A percentile compares a stretch with the other conserved stretches of the same genome.
Conservation (phyloP, 1,284 basidiomycete species). For the Chondrostereum purpureum region DNA sequence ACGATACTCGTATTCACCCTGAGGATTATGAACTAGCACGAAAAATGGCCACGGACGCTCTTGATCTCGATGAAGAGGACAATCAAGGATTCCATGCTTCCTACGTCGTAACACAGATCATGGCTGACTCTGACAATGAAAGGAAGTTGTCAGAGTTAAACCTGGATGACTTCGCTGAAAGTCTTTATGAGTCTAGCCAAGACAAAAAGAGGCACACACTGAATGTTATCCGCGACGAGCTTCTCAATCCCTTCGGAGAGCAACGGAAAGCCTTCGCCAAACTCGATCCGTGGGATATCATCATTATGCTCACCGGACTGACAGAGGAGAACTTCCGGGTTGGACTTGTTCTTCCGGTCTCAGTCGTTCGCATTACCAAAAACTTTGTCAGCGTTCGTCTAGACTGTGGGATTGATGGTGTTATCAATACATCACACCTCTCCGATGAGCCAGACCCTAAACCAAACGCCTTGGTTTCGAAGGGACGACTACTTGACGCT, state of each 20-base stretch:
- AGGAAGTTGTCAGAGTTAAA: slow-evolving; percentile 88
- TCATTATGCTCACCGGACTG: slow-evolving; percentile 96
- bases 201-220: slow-evolving; percentile 86
- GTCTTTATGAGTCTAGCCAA: slow-evolving; percentile 77
- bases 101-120: slow-evolving; percentile 77
- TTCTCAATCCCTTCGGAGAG: slow-evolving; percentile 85
- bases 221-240: slow-evolving; percentile 83
- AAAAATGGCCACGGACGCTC: slow-evolving; percentile 97
- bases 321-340: slow-evolving; percentile 72
- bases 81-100: slow-evolving; percentile 87
- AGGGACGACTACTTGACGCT: slow-evolving; percentile 76
- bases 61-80: slow-evolving; percentile 95
- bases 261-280: slow-evolving; percentile 62
- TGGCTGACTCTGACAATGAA: slow-evolving; percentile 76
- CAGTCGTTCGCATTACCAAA: slow-evolving; percentile 55
- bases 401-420: slow-evolving; percentile 90
- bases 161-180: slow-evolving; percentile 94
- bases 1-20: slow-evolving; percentile 94
- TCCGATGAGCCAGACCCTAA: slow-evolving; percentile 40
- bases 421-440: slow-evolving; percentile 66
- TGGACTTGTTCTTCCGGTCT: slow-evolving; percentile 82
- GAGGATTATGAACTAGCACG: slow-evolving; percentile 97
- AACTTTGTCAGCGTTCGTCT: slow-evolving; percentile 62
- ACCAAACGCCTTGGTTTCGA: slow-evolving; percentile 48
- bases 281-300: slow-evolving; percentile 74